These are phyloP conservation scores for Fonsecaea erecta DNA, from an alignment of 2,329 filamentous ascomycete genomes.

Conservation along the genomic window DNA sequence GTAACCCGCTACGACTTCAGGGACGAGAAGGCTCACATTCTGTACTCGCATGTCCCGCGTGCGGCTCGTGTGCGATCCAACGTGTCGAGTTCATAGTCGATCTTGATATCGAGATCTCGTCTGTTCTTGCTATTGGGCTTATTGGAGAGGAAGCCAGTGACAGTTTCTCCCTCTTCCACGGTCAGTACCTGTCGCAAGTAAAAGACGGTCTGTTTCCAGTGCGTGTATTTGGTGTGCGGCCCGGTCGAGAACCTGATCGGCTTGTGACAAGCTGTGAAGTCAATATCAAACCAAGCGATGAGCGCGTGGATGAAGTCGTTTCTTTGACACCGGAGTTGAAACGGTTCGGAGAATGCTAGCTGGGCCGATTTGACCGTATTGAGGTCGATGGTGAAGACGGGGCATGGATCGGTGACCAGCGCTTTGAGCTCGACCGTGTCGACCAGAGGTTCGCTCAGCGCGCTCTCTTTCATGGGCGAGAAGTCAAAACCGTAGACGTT, in stretches of 20 bases:
- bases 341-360: slow-evolving; percentile 80
- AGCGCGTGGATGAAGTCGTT: slow-evolving; percentile 96
- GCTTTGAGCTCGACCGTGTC: slow-evolving; percentile 98
- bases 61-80: slow-evolving; percentile 71
- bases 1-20: background rate
- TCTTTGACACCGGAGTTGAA: slow-evolving; percentile 75
- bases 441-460: slow-evolving; percentile 92
- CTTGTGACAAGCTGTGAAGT: slow-evolving; percentile 98
- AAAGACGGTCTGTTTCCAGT: slow-evolving; percentile 99
- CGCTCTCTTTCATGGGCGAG: slow-evolving; percentile 87
- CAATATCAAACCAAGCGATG: slow-evolving; percentile 99
- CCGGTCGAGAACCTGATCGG: slow-evolving; percentile 95
- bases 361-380: slow-evolving; percentile 86
- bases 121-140: slow-evolving; percentile 93
- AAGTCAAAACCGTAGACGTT: slow-evolving; percentile 99
- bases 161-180: slow-evolving; percentile 81
- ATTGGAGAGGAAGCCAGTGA: slow-evolving; percentile 75
- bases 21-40: slow-evolving; percentile 52
- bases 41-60: slow-evolving; percentile 77
- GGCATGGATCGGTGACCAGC: slow-evolving; percentile 86
- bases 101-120: slow-evolving; percentile 88
- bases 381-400: slow-evolving; percentile 86
- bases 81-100: slow-evolving; percentile 81
- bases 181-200: slow-evolving; percentile 93
- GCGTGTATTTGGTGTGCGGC: slow-evolving; percentile 97